These are phyloP conservation scores for Sporothrix pseudoabietina DNA, from an alignment of 2,329 filamentous ascomycete species.

Conservation along the genomic window DNA sequence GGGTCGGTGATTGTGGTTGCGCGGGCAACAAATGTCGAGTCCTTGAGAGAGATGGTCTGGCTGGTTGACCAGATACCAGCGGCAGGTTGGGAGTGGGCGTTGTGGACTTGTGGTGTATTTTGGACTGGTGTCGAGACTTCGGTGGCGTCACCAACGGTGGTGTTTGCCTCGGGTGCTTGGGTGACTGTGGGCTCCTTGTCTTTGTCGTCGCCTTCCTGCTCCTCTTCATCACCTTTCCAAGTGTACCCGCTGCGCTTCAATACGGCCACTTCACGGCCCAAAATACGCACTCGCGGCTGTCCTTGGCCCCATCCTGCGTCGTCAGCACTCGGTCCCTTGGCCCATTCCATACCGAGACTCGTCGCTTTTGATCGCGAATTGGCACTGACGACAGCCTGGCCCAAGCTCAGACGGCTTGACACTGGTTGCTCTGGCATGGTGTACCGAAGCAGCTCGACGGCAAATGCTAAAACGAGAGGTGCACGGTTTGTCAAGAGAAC, in stretches of 20 bases:
- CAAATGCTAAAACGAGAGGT: constrained; percentile 79
- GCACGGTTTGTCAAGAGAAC: constrained; percentile 72
- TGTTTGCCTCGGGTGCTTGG: neutral
- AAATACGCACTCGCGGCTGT: constrained; percentile 70
- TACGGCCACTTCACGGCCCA: constrained; percentile 73
- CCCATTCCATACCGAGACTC: constrained; percentile 72
- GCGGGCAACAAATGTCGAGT: constrained; percentile 61
- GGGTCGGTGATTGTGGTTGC: constrained; percentile 47
- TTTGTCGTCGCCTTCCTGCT: constrained; percentile 31
- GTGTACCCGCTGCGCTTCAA: constrained; percentile 77
- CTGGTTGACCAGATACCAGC: constrained; percentile 53
- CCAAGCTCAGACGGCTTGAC: constrained; percentile 80
- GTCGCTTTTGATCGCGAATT: constrained; percentile 78
- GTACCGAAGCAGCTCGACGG: constrained; percentile 70
- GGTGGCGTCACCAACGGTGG: constrained; percentile 1
- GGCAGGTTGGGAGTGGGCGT: constrained; percentile 33
- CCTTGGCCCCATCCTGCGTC: constrained; percentile 74
- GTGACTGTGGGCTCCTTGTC: neutral
- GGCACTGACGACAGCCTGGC: constrained; percentile 79
- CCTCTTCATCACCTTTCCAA: constrained; percentile 51
- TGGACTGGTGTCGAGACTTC: constrained; percentile 32
- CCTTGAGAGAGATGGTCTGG: constrained; percentile 53
- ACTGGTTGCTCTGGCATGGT: constrained; percentile 85
- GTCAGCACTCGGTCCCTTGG: constrained; percentile 64
- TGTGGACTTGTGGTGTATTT: constrained; percentile 26